phyloP scores from a whole-genome alignment of 441 rosid species.

The Eruca vesicaria region DNA sequence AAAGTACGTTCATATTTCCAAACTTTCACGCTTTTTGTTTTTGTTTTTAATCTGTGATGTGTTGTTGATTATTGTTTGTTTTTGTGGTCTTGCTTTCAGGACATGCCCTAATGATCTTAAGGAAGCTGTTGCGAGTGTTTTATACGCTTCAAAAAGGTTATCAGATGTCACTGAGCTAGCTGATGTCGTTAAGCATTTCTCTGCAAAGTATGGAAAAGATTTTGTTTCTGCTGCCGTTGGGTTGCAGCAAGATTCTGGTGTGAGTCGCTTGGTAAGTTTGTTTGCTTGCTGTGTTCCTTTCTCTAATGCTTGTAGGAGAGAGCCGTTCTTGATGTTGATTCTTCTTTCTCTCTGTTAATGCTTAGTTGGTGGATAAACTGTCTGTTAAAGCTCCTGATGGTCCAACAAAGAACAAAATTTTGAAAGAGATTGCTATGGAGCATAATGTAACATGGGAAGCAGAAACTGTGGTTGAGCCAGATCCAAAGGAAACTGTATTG shows the following conservation, averaged over 20 bases:
- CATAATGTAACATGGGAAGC: constrained; percentile 78
- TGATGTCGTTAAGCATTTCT: constrained; percentile 60
- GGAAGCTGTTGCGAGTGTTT: constrained; percentile 66
- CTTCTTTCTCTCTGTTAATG: not conserved
- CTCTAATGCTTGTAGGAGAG: not conserved
- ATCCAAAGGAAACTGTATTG: constrained; percentile 46
- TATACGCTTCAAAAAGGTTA: constrained; percentile 72
- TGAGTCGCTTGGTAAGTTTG: constrained; percentile 62
- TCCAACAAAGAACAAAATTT: constrained; percentile 60
- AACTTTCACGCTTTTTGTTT: not conserved
- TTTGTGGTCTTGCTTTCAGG: constrained; percentile 38
- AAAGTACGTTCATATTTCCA: constrained; percentile 47
- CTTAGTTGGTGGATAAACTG: constrained; percentile 74
- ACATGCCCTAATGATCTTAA: constrained; percentile 79
- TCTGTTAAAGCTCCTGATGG: constrained; percentile 83
- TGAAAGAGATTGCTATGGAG: constrained; percentile 71
- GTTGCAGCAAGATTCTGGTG: constrained; percentile 74
- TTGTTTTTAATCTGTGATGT: not conserved
- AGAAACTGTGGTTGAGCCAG: constrained; percentile 47
- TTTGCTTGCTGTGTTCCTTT: not conserved
- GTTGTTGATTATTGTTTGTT: constrained; percentile 4
- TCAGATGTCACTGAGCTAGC: constrained; percentile 67
- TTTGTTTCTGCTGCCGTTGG: constrained; percentile 62
- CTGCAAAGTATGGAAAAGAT: constrained; percentile 77
- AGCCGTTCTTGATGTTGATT: constrained; percentile 7